Evolutionary conservation across 2,329 filamentous ascomycete species (phyloP).

Genomic region (Parafenestella ontariensis): DNA sequence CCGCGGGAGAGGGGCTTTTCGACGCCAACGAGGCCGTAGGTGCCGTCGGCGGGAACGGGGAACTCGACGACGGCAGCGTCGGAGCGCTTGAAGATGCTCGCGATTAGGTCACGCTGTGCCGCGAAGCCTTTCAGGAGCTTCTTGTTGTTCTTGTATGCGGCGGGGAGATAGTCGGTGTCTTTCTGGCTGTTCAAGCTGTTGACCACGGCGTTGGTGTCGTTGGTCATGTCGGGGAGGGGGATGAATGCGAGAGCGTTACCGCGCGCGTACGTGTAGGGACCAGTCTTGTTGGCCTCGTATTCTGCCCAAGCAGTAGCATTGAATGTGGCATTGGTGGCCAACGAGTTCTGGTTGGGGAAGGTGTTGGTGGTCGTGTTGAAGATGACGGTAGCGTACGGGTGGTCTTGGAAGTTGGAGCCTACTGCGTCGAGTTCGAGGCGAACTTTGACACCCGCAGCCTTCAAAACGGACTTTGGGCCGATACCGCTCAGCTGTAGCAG

Average conservation of each 20-base stretch:
- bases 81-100: conserved; percentile 28
- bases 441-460: conserved; percentile 36
- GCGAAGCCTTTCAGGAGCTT: conserved; percentile 29
- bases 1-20: conserved; percentile 44
- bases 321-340: conserved; percentile 41
- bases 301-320: conserved; percentile 40
- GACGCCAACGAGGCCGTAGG: conserved; percentile 33
- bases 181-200: conserved; percentile 13
- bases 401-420: conserved; percentile 46
- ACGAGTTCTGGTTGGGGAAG: conserved; percentile 31
- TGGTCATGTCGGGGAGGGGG: conserved; percentile 32
- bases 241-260: conserved; percentile 36
- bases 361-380: conserved; percentile 30
- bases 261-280: conserved; percentile 35
- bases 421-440: conserved; percentile 39
- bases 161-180: conserved; percentile 29
- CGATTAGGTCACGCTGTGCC: conserved; percentile 31
- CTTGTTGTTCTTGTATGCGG: conserved; percentile 28
- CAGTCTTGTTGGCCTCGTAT: conserved; percentile 42
- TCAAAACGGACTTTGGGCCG: conserved; percentile 37
- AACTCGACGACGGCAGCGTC: conserved; percentile 35
- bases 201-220: conserved; percentile 12
- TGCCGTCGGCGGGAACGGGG: conserved; percentile 47
- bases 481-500: conserved; percentile 50
- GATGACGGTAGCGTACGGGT: conserved; percentile 28